Evolutionary conservation across 441 rosid genomes (phyloP), one percentile per base, ranked within the genome.

Genomic region (Biscutella auriculata): DNA sequence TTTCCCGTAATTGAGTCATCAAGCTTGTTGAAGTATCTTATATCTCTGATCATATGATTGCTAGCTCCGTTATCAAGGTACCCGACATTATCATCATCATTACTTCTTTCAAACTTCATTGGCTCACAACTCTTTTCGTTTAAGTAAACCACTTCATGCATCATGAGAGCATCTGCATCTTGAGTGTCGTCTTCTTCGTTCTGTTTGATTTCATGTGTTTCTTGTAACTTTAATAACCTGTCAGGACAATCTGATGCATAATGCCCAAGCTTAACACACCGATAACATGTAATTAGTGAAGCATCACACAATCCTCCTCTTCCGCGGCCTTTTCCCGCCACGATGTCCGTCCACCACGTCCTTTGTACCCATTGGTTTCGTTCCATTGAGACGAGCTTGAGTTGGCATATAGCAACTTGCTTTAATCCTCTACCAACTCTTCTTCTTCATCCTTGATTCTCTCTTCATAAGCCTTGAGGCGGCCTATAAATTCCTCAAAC

Each of bases 81-180:
- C n/a, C n/a, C n/a, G n/a, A n/a, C n/a, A n/a, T n/a, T n/a, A n/a
- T 34, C 37, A 10, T 5, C 37, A 0, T 0, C 0, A 1, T 6
- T 34, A 9, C 2, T 7, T 10, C 2, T 34, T 11, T 34, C 37
- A 34, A 10, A 34, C 6, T 10, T 34, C 13, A 1, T 10, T 0
- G 37, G 37, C 5, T 34, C 12, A 34, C 5, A 6, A n/a, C n/a
- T n/a, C n/a, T n/a, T n/a, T n/a, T n/a, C n/a, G n/a, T n/a, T n/a
- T n/a, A n/a, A n/a, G n/a, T 9, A 34, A 1, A 34, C 37, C n/a
- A 34, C 37, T 11, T 34, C 37, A 5, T n/a, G 14, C 37, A 34
- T 34, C 37, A 34, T 34, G 0, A 34, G 1, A 5, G 10, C 37
- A 6, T 34, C 37, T 11, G 37, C 37, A 0, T 11, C 12, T 11